Conservation (phyloP, 768 basidiomycete genomes). For the Lactarius tabidus region DNA sequence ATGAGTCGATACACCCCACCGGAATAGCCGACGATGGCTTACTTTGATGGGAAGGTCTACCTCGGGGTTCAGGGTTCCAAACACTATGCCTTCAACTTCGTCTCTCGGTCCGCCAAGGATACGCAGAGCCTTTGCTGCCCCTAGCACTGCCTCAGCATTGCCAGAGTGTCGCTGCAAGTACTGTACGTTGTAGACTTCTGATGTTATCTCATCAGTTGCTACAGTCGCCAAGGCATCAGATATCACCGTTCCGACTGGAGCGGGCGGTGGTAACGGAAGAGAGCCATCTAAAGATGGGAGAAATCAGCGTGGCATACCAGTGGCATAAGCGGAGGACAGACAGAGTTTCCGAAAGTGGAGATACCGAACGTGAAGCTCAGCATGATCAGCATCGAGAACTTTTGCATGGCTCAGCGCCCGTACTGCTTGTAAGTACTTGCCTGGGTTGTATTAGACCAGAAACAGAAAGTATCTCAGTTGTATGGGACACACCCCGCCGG, state of each 20-base stretch:
- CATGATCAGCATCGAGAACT: slow-evolving; percentile 48
- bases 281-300: slow-evolving; percentile 38
- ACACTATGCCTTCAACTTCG: slow-evolving; percentile 59
- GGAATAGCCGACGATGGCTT: slow-evolving; percentile 9
- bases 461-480: background rate
- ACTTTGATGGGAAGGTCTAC: slow-evolving; percentile 49
- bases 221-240: slow-evolving; percentile 45
- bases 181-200: slow-evolving; percentile 69
- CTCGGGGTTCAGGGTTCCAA: slow-evolving; percentile 44
- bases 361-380: slow-evolving; percentile 68
- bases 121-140: slow-evolving; percentile 54
- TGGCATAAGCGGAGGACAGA: slow-evolving; percentile 31
- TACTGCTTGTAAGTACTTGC: slow-evolving; percentile 75
- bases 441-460: slow-evolving; percentile 37
- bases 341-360: slow-evolving; percentile 58
- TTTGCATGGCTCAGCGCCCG: slow-evolving; percentile 59
- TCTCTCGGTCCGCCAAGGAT: slow-evolving; percentile 45
- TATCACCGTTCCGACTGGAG: slow-evolving; percentile 49
- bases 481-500: slow-evolving; percentile 61
- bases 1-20: background rate
- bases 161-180: slow-evolving; percentile 63
- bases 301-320: slow-evolving; percentile 7
- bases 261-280: slow-evolving; percentile 41
- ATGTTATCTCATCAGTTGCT: slow-evolving; percentile 51
- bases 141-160: slow-evolving; percentile 53